Percentiles rank a stretch among this genome's conserved stretches.
phyloP scores from a whole-genome alignment of 768 basidiomycete species.

The Leccinum disarticulatum region DNA sequence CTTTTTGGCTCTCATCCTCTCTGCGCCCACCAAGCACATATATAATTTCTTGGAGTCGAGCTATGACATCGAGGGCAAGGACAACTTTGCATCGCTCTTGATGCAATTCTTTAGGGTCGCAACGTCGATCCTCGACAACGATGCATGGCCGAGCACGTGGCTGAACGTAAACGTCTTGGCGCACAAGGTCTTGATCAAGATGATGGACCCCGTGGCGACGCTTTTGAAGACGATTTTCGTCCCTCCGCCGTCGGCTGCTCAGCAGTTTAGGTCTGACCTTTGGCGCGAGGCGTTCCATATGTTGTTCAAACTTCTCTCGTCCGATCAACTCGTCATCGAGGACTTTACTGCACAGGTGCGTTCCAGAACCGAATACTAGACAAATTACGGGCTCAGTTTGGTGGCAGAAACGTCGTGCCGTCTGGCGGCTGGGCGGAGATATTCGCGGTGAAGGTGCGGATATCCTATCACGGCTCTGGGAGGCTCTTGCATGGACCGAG shows the following conservation, averaged over 20 bases:
- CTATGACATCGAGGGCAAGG: conserved; percentile 87
- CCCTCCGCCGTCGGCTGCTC: conserved; percentile 60
- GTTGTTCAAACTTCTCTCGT: conserved; percentile 81
- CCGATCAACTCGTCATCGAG: conserved; percentile 90
- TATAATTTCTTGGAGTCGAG: conserved; percentile 75
- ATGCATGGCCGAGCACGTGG: conserved; percentile 90
- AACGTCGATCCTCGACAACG: conserved; percentile 77
- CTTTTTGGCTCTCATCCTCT: conserved; percentile 75
- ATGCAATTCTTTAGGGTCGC: conserved; percentile 80
- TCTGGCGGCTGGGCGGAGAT: conserved; percentile 96
- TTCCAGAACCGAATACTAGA: neutral
- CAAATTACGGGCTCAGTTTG: conserved; percentile 5
- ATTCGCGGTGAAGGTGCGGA: conserved; percentile 88
- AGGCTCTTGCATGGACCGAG: conserved; percentile 78
- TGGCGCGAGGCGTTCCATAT: conserved; percentile 85
- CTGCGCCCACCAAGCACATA: conserved; percentile 77
- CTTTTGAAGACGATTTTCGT: conserved; percentile 82
- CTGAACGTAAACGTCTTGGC: conserved; percentile 87
- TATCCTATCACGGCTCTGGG: conserved; percentile 80
- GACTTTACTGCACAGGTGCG: conserved; percentile 90
- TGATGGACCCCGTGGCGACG: conserved; percentile 78
- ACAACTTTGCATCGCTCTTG: conserved; percentile 69
- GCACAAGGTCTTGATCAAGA: conserved; percentile 84
- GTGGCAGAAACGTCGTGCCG: conserved; percentile 83
- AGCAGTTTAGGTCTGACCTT: conserved; percentile 68